Base-by-base conservation (phyloP, 768 basidiomycete genomes). In the Boletales sp. region DNA sequence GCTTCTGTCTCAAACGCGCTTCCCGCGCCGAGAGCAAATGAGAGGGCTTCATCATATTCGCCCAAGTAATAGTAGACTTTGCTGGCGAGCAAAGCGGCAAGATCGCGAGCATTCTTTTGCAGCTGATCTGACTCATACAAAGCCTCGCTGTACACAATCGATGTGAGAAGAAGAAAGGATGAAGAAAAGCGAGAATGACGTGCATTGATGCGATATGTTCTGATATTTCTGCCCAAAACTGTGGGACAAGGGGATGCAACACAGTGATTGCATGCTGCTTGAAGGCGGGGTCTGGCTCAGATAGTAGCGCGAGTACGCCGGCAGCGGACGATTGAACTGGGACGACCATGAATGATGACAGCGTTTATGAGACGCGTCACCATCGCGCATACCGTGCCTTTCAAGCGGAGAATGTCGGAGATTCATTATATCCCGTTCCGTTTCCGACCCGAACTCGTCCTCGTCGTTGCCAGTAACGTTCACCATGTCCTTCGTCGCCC, bases 161-260 rank as follows among this genome's bases (percentile, higher is more conserved):
- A 55, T 39, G 52, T 53, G 43, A 50, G 60, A 46, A 36, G 45
- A 43, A 15, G 28, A 14, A n/a, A 44, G 42, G n/a, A 41, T 51
- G 34, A 17, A 46, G 47, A 25, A 48, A 40, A 34, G 53, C 51
- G 33, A 51, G 55, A 34, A 44, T 51, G 43, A 74, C 90, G 60
- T 67, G 91, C 94, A 98, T 93, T 51, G 84, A 73, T 32, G 87
- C 81, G 60, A 97, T 86, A 65, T 90, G 83, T 70, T 99, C 96
- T 59, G 92, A 94, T 62, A 98, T 95, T 77, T 99, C 96, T 41
- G 95, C 87, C 96, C 96, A 99, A 70, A 97, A 98, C 60, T 90
- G 86, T 35, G 94, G 83, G 8, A 98, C 92, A 40, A 97, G 80
- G 14, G 81, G 73, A 62, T 83, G 87, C 46, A 99, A 78, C 40